Evolutionary conservation across 208 protist species (phyloP), one percentile per base, ranked within the genome.

Genomic region (Kentomonas sorsogonicus): DNA sequence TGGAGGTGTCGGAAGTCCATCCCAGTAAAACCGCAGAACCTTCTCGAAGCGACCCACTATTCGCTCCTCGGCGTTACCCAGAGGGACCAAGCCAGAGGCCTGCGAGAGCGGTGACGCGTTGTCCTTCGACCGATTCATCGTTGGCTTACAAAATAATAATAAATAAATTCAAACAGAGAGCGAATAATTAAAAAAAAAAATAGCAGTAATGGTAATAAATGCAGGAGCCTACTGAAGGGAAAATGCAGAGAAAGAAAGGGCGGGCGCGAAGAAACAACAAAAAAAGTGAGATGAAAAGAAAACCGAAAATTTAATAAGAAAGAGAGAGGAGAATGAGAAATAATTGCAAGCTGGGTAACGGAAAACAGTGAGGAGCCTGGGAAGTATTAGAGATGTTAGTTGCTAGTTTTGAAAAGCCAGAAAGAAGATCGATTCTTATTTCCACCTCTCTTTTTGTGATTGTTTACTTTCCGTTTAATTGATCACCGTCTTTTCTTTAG

Each of bases 1-100:
- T 53, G 77, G 77, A 33, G 88, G 88, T 23, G 68, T 75, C 2
- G 88, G 83, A 41, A 94, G 69, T 27, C 88, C 88, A 72, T 94
- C 88, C 74, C 86, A 86, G 53, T 88, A 94, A 56, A 77, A 79
- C 16, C 79, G 62, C 10, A 92, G 38, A 15, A 94, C 82, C 51
- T 79, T 90, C 40, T 94, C 84, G 66, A 94, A 90, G 10, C 84
- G 81, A 31, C 78, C 60, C 18, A 65, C 41, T 9, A 77, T 70
- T 36, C 67, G 68, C 53, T 83, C 74, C 46, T 86, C 69, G 11
- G 27, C 31, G n/a, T 23, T 44, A 10, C 20, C 15, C 36, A n/a
- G 9, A n/a, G 9, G 9, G 15, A n/a, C 15, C 9, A 9, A n/a
- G 15, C 36, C 15, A 40, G 36, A 40, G 15, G 15, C 9, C 36